Evolutionary conservation across 2,329 filamentous ascomycete species (phyloP), one percentile per base, ranked within the genome.

Genomic region (Grosmannia serpens): DNA sequence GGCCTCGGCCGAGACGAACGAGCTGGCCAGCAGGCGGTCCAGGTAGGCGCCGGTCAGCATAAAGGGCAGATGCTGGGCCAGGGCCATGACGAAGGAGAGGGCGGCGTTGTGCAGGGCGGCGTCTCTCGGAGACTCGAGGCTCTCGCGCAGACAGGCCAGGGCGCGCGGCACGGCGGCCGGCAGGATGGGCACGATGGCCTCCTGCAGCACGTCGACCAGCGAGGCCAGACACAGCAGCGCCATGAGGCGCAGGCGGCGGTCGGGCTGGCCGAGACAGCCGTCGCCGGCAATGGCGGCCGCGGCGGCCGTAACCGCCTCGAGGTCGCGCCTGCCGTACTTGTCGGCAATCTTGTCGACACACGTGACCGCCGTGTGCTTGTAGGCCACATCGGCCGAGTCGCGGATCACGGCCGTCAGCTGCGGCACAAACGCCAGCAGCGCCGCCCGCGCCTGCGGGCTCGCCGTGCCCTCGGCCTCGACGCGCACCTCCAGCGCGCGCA

Each of bases 271-370:
- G 54, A 97, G 80, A 62, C 89, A 92, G 63, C 87, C 77, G 58
- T 84, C 75, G 49, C 91, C 85, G 44, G 88, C 85, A 65, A 99
- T 87, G 1, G 86, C 87, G 60, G 84, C 77, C 5, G 91, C 89
- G 6, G 91, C 87, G 5, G 82, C 81, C 29, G 87, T 79, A 51
- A 96, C 87, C 51, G 84, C 85, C 64, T 87, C 83, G 1, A 87
- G 78, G 67, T 96, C 89, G 70, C 91, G 95, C 76, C 94, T 95
- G 64, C 94, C 95, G 69, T 96, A 97, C 70, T 92, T 92, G 72
- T 96, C 91, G 2, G 89, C 83, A 62, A 99, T 95, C 70, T 89
- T 89, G 73, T 96, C 91, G 51, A 97, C 86, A 65, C 92, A 97
- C 41, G 85, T 85, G 62, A 99, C 85, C 1, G 91, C 89, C 13